phyloP scores from a whole-genome alignment of 306 rosid species.

The Astragalus glycyphyllos region DNA sequence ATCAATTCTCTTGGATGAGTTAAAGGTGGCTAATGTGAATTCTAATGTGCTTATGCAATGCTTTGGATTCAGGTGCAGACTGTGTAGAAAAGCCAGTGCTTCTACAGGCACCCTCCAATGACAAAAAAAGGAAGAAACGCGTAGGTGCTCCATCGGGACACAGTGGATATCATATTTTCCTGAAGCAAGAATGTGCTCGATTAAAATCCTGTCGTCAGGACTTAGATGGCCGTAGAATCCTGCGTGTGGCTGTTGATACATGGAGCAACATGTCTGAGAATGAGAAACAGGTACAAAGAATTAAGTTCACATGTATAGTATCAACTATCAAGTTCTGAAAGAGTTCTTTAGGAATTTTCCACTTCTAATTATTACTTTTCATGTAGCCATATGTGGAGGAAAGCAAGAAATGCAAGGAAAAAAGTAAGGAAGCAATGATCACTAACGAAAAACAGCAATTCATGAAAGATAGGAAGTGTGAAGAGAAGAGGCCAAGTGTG shows the following conservation, averaged over 20 bases:
- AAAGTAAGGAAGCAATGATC: background rate
- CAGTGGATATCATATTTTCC: conserved; percentile 52
- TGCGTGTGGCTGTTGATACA: conserved; percentile 39
- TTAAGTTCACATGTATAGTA: conserved; percentile 4
- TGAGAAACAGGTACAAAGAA: conserved; percentile 45
- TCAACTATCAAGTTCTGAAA: background rate
- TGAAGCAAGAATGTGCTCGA: conserved; percentile 55
- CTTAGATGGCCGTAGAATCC: background rate
- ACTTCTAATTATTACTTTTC: conserved; percentile 15
- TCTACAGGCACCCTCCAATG: conserved; percentile 18
- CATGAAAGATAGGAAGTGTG: background rate
- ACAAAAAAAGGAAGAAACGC: conserved; percentile 44
- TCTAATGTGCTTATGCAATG: conserved; percentile 13
- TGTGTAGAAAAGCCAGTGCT: conserved; percentile 24
- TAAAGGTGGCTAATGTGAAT: background rate
- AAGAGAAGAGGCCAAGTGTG: conserved; percentile 8
- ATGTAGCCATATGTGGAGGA: conserved; percentile 51
- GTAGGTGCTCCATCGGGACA: conserved; percentile 7
- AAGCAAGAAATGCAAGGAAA: conserved; percentile 47
- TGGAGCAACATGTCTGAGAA: conserved; percentile 50
- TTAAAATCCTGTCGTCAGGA: conserved; percentile 26
- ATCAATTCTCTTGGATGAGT: too few species aligned
- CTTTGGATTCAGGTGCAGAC: conserved; percentile 28
- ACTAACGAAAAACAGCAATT: too few species aligned
- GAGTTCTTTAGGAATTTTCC: background rate